phyloP scores from a whole-genome alignment of 2,329 filamentous ascomycete genomes.

The Macroventuria anomochaeta region DNA sequence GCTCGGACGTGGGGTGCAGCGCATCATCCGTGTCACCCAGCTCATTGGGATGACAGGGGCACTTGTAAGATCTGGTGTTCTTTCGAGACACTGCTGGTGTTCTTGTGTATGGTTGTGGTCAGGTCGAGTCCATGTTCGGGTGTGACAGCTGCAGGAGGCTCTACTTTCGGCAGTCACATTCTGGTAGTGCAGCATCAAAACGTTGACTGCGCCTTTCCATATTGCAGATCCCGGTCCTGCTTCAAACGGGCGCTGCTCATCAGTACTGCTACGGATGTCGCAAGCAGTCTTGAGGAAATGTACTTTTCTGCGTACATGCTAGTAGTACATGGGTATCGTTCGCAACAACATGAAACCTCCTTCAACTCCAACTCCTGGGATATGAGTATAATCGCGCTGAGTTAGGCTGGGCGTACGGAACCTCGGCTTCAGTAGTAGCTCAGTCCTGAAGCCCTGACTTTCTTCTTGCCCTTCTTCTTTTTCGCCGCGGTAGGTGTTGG shows the following conservation, averaged over 20 bases:
- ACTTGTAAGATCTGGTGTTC: constrained; percentile 18
- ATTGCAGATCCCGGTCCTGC: not conserved
- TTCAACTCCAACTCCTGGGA: not conserved
- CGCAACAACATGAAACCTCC: constrained; percentile 1
- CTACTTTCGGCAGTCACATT: constrained; percentile 11
- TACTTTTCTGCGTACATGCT: constrained; percentile 1
- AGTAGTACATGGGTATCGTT: constrained; percentile 15
- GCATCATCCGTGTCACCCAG: constrained; percentile 10
- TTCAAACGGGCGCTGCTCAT: not conserved
- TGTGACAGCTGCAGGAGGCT: constrained; percentile 20
- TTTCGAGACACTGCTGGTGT: constrained; percentile 25
- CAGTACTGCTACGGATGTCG: not conserved
- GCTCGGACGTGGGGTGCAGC: constrained; percentile 57
- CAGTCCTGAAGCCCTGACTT: constrained; percentile 33
- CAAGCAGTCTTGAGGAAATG: not conserved
- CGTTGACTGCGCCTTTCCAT: constrained; percentile 1
- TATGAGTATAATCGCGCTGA: not conserved
- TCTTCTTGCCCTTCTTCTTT: constrained; percentile 36
- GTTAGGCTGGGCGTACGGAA: not conserved
- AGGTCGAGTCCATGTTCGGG: constrained; percentile 17
- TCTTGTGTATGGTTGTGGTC: constrained; percentile 8
- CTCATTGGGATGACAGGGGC: constrained; percentile 66
- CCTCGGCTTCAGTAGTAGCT: constrained; percentile 34
- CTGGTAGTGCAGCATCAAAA: constrained; percentile 5
- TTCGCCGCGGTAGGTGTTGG: constrained; percentile 23